A percentile compares a stretch with the other conserved stretches of the same genome.
phyloP scores from a whole-genome alignment of 768 basidiomycete species.

The Collybia sordida region DNA sequence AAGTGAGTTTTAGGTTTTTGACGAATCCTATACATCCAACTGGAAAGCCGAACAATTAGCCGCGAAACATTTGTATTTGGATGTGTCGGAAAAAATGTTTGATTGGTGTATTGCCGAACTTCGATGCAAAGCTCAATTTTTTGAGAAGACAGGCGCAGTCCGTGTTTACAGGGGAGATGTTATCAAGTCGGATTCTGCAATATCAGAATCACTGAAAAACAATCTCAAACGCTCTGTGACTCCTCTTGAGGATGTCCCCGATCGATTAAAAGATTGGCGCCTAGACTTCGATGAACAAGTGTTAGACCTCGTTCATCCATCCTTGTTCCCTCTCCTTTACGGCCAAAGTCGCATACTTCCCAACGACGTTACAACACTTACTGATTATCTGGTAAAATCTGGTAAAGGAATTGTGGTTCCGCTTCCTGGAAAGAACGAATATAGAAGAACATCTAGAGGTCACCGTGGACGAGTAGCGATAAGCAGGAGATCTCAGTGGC shows the following conservation, averaged over 20 bases:
- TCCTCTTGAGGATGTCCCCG: constrained; percentile 32
- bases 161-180: constrained; percentile 18
- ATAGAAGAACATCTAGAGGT: neutral
- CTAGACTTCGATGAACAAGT: constrained; percentile 37
- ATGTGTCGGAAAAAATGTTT: constrained; percentile 13
- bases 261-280: constrained; percentile 39
- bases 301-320: constrained; percentile 43
- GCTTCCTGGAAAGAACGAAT: constrained; percentile 4
- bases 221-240: constrained; percentile 16
- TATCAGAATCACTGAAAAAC: constrained; percentile 16
- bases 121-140: constrained; percentile 14
- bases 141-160: constrained; percentile 9
- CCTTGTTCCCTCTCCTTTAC: constrained; percentile 35
- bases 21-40: neutral
- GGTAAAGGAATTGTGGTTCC: constrained; percentile 13
- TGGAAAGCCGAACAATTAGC: neutral
- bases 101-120: constrained; percentile 18
- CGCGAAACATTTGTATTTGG: neutral
- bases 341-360: constrained; percentile 19
- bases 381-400: constrained; percentile 13
- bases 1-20: neutral
- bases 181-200: constrained; percentile 26
- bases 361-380: constrained; percentile 7
- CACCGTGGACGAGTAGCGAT: neutral
- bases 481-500: constrained; percentile 18